These are phyloP conservation scores for Chrysochromulina tobinii DNA, from an alignment of 78 protist genomes.

Conservation along the genomic window DNA sequence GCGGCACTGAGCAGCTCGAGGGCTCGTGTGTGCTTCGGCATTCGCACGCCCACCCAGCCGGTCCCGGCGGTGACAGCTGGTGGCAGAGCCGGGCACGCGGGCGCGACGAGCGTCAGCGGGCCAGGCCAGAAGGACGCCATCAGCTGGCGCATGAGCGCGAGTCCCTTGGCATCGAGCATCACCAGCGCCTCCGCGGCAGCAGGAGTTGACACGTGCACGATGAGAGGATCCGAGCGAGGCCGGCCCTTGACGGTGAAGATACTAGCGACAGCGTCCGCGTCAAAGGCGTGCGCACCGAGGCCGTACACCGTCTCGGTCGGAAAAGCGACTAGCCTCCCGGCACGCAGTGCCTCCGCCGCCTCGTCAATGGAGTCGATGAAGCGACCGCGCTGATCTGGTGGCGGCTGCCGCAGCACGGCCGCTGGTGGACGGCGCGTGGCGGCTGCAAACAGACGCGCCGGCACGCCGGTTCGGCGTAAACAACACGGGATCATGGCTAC, in stretches of 20 bases:
- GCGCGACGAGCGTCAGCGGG: constrained; percentile 82
- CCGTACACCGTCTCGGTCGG: constrained; percentile 96
- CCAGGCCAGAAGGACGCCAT: constrained; percentile 84
- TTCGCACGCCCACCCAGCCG: constrained; percentile 85
- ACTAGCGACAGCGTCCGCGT: constrained; percentile 59
- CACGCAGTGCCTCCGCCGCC: constrained; percentile 16
- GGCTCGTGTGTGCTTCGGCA: constrained; percentile 72
- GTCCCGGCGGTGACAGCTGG: constrained; percentile 69
- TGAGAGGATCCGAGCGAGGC: constrained; percentile 57
- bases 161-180: too few species aligned
- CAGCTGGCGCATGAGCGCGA: neutral
- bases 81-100: constrained; percentile 38
- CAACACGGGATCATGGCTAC: too few species aligned
- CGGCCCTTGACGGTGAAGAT: constrained; percentile 61
- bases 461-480: too few species aligned
- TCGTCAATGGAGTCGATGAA: neutral
- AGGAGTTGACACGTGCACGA: neutral
- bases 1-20: constrained; percentile 3
- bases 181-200: neutral
- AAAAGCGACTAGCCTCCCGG: constrained; percentile 79
- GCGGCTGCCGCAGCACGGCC: too few species aligned
- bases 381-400: too few species aligned
- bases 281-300: constrained; percentile 89
- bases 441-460: too few species aligned
- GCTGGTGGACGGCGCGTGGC: too few species aligned